Conservation (phyloP, 2,329 filamentous ascomycete genomes). For the Colletotrichum shisoi region DNA sequence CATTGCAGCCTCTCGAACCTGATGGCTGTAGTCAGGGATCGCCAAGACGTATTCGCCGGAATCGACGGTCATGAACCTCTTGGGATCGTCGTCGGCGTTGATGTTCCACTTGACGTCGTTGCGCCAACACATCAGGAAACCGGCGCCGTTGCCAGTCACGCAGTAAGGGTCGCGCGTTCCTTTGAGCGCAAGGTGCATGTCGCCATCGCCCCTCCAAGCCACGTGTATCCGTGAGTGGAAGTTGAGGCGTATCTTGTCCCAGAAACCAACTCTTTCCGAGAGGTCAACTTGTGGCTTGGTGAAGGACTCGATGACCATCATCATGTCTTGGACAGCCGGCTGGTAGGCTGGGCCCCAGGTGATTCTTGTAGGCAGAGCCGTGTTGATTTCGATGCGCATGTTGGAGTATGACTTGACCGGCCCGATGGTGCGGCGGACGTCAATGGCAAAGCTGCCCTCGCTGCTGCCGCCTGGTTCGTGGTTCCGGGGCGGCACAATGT, state of each 20-base stretch:
- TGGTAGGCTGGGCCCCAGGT: constrained; percentile 99
- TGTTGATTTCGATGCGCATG: constrained; percentile 91
- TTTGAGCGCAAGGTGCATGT: constrained; percentile 92
- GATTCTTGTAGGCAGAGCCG: constrained; percentile 86
- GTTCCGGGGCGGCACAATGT: constrained; percentile 78
- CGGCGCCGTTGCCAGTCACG: constrained; percentile 89
- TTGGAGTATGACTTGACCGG: constrained; percentile 97
- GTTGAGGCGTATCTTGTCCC: constrained; percentile 95
- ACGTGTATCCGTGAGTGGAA: constrained; percentile 92
- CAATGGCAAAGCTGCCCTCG: constrained; percentile 77
- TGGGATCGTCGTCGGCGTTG: constrained; percentile 83
- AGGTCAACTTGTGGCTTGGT: constrained; percentile 94
- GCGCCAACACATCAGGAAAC: constrained; percentile 98
- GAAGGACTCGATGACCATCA: constrained; percentile 98
- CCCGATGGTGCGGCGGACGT: constrained; percentile 88
- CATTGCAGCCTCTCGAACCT: constrained; percentile 73
- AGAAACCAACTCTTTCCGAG: constrained; percentile 94
- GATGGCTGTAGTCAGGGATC: constrained; percentile 89
- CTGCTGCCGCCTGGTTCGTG: constrained; percentile 63
- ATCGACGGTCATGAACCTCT: constrained; percentile 92
- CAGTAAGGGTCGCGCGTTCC: constrained; percentile 91
- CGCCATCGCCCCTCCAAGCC: constrained; percentile 93
- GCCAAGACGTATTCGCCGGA: constrained; percentile 95
- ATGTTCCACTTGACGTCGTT: constrained; percentile 91
- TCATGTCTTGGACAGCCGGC: constrained; percentile 98